These are phyloP conservation scores for Nicotiana undulata DNA, from an alignment of 257 asterid genomes.

Conservation along the genomic window DNA sequence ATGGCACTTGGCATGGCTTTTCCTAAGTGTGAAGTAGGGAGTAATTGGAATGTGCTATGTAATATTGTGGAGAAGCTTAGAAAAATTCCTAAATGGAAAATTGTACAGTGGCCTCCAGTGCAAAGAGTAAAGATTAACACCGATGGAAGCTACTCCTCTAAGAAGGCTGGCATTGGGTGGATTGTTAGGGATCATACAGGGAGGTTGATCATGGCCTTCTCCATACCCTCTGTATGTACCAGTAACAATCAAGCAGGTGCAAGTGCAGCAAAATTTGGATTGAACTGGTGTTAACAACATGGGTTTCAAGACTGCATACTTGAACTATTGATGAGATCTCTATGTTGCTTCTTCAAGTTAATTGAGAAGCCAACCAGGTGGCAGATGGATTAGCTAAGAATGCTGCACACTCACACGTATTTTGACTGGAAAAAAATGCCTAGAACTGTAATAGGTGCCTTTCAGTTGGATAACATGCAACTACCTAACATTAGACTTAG, in stretches of 20 bases:
- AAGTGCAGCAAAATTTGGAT: background rate
- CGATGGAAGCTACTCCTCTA: background rate
- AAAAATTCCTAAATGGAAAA: background rate
- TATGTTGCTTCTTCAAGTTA: no score
- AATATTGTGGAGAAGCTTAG: background rate
- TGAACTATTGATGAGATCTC: background rate
- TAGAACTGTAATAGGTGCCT: no score
- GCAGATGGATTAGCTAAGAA: no score
- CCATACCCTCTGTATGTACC: background rate
- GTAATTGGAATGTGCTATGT: background rate
- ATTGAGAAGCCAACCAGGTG: no score
- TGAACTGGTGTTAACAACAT: background rate
- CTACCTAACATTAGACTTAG: no score
- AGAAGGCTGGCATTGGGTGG: background rate
- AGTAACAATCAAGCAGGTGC: background rate
- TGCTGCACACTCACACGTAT: no score
- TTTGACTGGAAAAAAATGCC: no score
- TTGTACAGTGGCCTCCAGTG: background rate
- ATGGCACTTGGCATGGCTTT: background rate
- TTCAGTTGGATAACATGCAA: no score
- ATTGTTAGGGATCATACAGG: background rate
- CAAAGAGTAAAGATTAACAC: background rate
- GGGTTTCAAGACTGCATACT: background rate
- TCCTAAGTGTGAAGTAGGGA: background rate
- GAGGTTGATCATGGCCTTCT: background rate